A percentile compares a stretch with the other conserved stretches of the same genome.
These are phyloP conservation scores for Asterella californica DNA, from an alignment of 225 moss, liverwort and hornwort genomes.

Conservation along the genomic window DNA sequence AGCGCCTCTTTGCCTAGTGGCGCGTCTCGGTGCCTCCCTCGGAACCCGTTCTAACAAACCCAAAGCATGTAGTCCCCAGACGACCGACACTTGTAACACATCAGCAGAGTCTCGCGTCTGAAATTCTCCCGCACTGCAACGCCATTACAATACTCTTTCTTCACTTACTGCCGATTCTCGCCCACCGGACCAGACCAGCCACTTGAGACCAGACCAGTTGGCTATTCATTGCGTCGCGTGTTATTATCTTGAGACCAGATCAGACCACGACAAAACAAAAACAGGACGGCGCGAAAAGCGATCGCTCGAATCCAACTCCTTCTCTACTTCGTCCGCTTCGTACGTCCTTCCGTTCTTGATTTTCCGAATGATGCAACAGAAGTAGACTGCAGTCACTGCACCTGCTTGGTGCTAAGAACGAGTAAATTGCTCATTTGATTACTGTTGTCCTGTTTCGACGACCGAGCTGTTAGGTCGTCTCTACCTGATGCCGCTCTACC, in stretches of 20 bases:
- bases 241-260: no score
- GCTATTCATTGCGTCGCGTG: no score
- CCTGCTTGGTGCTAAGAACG: not conserved
- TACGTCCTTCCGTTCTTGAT: not conserved
- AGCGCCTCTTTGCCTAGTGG: not conserved
- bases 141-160: not conserved
- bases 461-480: not conserved
- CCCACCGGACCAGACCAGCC: no score
- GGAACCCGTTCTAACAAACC: not conserved
- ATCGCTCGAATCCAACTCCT: not conserved
- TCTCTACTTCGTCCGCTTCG: not conserved
- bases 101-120: not conserved
- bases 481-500: not conserved
- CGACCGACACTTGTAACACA: not conserved
- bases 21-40: not conserved
- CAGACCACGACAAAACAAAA: no score
- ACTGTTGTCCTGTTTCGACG: not conserved
- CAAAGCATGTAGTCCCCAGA: not conserved
- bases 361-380: not conserved
- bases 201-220: no score
- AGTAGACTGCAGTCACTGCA: not conserved
- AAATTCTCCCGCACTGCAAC: not conserved
- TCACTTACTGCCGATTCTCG: not conserved
- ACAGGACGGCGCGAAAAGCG: not conserved
- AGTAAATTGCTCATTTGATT: not conserved